Evolutionary conservation across 2,329 filamentous ascomycete species (phyloP), one percentile per base, ranked within the genome.

Genomic region (Boeremia exigua): DNA sequence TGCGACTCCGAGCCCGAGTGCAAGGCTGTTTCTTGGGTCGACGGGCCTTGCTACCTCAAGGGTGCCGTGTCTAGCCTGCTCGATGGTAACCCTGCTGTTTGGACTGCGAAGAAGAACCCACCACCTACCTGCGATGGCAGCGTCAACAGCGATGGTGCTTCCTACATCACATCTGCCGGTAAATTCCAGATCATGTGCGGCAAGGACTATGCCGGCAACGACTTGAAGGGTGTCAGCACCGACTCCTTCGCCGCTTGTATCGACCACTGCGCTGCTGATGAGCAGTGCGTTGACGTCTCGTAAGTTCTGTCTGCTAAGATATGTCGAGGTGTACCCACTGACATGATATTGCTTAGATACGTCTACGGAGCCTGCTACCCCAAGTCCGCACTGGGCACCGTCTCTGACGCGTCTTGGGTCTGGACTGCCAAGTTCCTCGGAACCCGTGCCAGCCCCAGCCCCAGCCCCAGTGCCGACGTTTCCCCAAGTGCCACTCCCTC

Each of bases 321-420:
- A 23, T 23, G 2, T 23, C 19, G 19, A 23, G 5, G 19, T 23
- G 3, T 23, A 23, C 19, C 19, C 36, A 23, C 36, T 38, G 17
- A 38, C 11, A 40, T 9, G 9, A 19, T 12, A 2, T 6, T 23
- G 9, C 12, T 11, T 12, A 47, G 50, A 14, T 54, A 34, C 15
- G 43, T 34, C 7, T 36, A 54, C 11, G 50, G 50, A 4, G 43
- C 43, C 7, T 54, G 50, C 37, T 54, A 54, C 36, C 29, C 39
- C 17, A 54, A 54, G 36, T 12, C 9, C n/a, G 30, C 49, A 14
- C 27, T 15, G 2, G 19, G 23, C 7, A 6, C n/a, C 11, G 42
- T 47, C 6, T 17, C 34, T 11, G 28, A 27, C 14, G 34, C 28
- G 8, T 42, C 17, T 6, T 28, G 28, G 8, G 42, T 54, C 8